Evolutionary conservation across 1,139 yeast species (phyloP).

Genomic region (Hyphopichia pseudoburtonii): DNA sequence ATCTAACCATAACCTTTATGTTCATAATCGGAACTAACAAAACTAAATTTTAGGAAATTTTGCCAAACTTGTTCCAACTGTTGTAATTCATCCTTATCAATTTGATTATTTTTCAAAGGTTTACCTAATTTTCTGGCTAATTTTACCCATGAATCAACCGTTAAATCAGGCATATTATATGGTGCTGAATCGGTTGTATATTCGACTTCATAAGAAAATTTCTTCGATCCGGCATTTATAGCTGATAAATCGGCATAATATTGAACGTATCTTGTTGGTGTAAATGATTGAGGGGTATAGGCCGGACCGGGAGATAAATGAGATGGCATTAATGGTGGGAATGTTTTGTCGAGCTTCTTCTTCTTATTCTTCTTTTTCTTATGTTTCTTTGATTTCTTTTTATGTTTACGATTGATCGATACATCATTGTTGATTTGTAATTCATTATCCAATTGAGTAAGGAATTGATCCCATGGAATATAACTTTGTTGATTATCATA

Average conservation of each 20-base stretch:
- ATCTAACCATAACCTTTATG: conserved; percentile 36
- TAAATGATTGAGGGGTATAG: conserved; percentile 63
- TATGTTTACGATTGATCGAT: conserved; percentile 12
- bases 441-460: conserved; percentile 42
- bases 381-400: conserved; percentile 4
- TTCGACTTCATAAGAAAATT: conserved; percentile 62
- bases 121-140: conserved; percentile 55
- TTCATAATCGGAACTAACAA: conserved; percentile 65
- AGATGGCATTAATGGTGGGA: conserved; percentile 65
- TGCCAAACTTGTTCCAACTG: conserved; percentile 40
- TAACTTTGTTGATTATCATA: conserved; percentile 18
- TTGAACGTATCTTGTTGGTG: conserved; percentile 73
- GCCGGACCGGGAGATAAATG: conserved; percentile 69
- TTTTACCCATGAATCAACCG: conserved; percentile 61
- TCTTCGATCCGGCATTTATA: conserved; percentile 47
- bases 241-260: conserved; percentile 63
- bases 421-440: conserved; percentile 23
- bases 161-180: conserved; percentile 54
- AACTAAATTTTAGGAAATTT: conserved; percentile 50
- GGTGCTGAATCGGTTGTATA: conserved; percentile 64
- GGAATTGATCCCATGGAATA: conserved; percentile 58
- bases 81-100: conserved; percentile 8
- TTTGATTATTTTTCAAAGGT: conserved; percentile 22
- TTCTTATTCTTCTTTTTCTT: conserved; percentile 14
- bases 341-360: conserved; percentile 51